Base-by-base conservation (phyloP, 1,284 basidiomycete genomes). In the Ustilago lituana region DNA sequence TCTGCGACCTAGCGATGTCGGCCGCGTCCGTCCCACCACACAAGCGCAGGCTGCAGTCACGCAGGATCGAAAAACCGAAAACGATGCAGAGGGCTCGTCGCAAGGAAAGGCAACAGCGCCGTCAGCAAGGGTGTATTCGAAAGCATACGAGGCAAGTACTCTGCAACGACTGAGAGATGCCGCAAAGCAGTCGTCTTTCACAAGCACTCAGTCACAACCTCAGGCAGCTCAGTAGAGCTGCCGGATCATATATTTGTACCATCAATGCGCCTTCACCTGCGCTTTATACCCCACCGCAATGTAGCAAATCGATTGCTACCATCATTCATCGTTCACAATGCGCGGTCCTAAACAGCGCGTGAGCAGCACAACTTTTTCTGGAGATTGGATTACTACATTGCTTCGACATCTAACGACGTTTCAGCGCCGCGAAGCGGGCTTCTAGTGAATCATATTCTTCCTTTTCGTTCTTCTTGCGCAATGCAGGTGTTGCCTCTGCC, bases 401-500 rank as follows among this genome's bases (percentile, higher is more conserved):
- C 19, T 11, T 38, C 8, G 19, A 6, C 17, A 20, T 32, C 27
- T 29, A 29, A 12, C 39, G 40, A 11, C 62, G 59, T 46, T 74
- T 74, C 12, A 76, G 52, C 15, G 69, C 66, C 11, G 70, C 73
- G 48, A 76, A 76, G 3, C 74, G 60, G 2, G 52, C 57, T 51
- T 66, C 65, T 38, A 74, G 45, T 14, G 57, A 55, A 27, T 71
- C 64, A 49, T 58, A 61, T 23, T 67, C 70, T 41, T 66, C 53
- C 53, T 64, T 56, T 20, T 59, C 62, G 11, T 54, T 49, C 48
- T 36, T 46, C 29, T 61, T 66, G 12, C 49, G 45, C 40, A 53
- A 22, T 39, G 61, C 31, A 23, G 58, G 47, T 14, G 59, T n/a
- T n/a, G 31, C 22, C 15, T 47, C 50, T 15, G 39, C 33, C 27